Percentiles rank a stretch among this genome's conserved stretches.
Conservation (phyloP, 1,139 yeast genomes). For the Pneumocystis sp. region DNA sequence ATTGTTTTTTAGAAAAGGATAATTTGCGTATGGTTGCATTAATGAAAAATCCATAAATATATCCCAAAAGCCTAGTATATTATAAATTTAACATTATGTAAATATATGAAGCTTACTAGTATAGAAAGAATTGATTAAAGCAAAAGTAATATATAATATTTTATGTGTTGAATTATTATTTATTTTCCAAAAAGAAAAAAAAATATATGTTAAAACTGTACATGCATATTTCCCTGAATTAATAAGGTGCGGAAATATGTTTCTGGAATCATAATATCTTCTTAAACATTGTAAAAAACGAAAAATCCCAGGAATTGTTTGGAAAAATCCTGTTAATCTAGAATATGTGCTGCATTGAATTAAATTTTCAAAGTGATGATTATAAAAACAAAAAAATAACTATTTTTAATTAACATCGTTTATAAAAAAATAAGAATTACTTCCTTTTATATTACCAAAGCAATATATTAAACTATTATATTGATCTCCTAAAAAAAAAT, state of each 20-base stretch:
- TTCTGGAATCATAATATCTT: constrained; percentile 85
- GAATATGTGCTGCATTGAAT: constrained; percentile 68
- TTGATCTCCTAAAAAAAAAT: constrained; percentile 84
- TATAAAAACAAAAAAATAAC: constrained; percentile 70
- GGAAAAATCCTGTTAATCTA: constrained; percentile 60
- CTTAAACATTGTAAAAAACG: constrained; percentile 80
- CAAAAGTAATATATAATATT: constrained; percentile 56
- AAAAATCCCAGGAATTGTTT: constrained; percentile 78
- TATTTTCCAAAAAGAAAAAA: constrained; percentile 70
- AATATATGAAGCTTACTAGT: constrained; percentile 27
- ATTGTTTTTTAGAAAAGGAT: constrained; percentile 31
- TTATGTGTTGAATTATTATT: constrained; percentile 32
- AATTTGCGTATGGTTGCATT: constrained; percentile 45
- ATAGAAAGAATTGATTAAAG: constrained; percentile 53
- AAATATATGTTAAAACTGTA: constrained; percentile 51
- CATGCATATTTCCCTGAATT: constrained; percentile 65
- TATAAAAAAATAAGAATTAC: neutral
- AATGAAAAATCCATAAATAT: constrained; percentile 91
- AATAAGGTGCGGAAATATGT: constrained; percentile 94
- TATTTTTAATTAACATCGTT: constrained; percentile 20
- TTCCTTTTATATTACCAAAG: constrained; percentile 48
- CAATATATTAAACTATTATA: constrained; percentile 78
- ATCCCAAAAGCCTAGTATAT: constrained; percentile 47
- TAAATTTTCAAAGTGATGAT: constrained; percentile 42
- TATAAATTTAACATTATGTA: neutral